Percentiles rank a stretch among this genome's conserved stretches.
phyloP scores from a whole-genome alignment of 805 yeast species.

The Myxozyma sirexii region DNA sequence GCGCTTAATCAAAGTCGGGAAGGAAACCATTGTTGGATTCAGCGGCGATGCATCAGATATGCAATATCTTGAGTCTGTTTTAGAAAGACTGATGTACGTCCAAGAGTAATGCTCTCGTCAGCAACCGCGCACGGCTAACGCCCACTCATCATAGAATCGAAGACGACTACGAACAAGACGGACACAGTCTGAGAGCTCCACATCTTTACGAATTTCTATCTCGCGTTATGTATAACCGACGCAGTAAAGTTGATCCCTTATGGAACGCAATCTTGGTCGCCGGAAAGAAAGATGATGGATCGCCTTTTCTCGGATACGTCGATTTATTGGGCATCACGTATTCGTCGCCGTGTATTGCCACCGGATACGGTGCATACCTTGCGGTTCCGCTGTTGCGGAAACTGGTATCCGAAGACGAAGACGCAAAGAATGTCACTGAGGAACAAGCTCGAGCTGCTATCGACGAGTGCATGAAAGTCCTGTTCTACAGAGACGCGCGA shows the following conservation, averaged over 20 bases:
- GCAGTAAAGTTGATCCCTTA: slow-evolving; percentile 91
- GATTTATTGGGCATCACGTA: slow-evolving; percentile 91
- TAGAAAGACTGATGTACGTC: slow-evolving; percentile 68
- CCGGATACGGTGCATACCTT: slow-evolving; percentile 95
- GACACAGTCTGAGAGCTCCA: slow-evolving; percentile 75
- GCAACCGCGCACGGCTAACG: slow-evolving; percentile 31
- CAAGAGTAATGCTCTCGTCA: too few relatives aligned
- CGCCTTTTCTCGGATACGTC: slow-evolving; percentile 80
- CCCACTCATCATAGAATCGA: slow-evolving; percentile 48
- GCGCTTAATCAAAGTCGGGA: slow-evolving; percentile 82
- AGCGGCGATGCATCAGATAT: slow-evolving; percentile 95
- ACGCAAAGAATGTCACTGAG: slow-evolving; percentile 54
- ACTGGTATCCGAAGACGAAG: slow-evolving; percentile 63
- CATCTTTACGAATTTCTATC: slow-evolving; percentile 87
- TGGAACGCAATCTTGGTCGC: slow-evolving; percentile 95
- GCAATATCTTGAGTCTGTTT: slow-evolving; percentile 73
- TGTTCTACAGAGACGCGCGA: slow-evolving; percentile 95
- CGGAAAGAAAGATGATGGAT: slow-evolving; percentile 72
- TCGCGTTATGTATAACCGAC: slow-evolving; percentile 79
- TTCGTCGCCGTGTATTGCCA: slow-evolving; percentile 84
- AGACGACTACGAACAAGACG: slow-evolving; percentile 73
- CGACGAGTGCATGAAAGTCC: slow-evolving; percentile 86
- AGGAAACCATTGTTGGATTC: slow-evolving; percentile 84
- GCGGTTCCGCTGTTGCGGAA: slow-evolving; percentile 91
- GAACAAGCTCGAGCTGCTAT: slow-evolving; percentile 77